Conservation (phyloP, 768 basidiomycete genomes). For the Macrolepiota dolichaula region DNA sequence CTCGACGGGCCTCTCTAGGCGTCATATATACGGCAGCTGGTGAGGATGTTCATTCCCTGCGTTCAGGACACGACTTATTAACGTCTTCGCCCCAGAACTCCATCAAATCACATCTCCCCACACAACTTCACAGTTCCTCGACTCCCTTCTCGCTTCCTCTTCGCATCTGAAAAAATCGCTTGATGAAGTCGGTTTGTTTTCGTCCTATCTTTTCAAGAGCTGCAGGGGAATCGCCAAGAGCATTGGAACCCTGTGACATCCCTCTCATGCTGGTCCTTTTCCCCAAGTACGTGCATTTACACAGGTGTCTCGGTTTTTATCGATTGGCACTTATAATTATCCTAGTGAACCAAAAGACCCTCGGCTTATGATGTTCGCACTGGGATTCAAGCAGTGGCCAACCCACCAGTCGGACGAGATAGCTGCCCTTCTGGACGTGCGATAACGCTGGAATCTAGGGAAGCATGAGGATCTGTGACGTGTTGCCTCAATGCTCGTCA, state of each 20-base stretch:
- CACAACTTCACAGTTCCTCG: conserved; percentile 65
- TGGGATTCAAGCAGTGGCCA: too few species aligned
- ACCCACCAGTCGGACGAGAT: too few species aligned
- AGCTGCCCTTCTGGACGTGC: too few species aligned
- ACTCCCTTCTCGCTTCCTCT: conserved; percentile 54
- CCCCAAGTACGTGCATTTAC: too few species aligned
- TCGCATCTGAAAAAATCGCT: conserved; percentile 41
- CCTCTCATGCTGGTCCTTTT: neutral
- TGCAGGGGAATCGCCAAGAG: conserved; percentile 74
- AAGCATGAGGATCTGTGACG: too few species aligned
- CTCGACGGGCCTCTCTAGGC: conserved; percentile 60
- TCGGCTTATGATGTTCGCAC: too few species aligned
- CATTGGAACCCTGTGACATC: conserved; percentile 44
- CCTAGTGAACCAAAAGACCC: too few species aligned
- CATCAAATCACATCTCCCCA: conserved; percentile 78
- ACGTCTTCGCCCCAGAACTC: conserved; percentile 44
- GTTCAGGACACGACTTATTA: neutral
- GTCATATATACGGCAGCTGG: conserved; percentile 72
- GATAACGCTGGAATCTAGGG: too few species aligned
- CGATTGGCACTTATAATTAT: too few species aligned
- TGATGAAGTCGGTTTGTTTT: conserved; percentile 52
- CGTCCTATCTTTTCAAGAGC: conserved; percentile 60
- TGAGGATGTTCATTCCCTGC: conserved; percentile 20
- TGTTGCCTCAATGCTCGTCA: too few species aligned
- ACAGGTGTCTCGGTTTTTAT: too few species aligned